Conservation (phyloP, 192 early-diverging fungal genomes). For the Gamsiella multidivaricata region DNA sequence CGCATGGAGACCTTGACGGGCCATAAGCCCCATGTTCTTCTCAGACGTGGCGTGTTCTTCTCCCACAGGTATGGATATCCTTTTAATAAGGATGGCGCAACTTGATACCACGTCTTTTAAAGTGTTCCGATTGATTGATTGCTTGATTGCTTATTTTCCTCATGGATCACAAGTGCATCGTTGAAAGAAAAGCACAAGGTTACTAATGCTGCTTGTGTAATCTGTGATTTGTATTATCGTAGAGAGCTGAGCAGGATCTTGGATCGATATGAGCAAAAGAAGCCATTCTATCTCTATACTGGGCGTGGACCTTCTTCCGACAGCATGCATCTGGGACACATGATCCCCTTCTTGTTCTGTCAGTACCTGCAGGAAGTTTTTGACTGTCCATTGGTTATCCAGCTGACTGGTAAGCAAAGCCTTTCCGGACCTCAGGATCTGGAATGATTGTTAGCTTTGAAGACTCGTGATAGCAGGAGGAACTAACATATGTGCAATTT, state of each 20-base stretch:
- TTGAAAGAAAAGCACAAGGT: neutral
- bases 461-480: no score
- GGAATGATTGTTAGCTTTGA: no score
- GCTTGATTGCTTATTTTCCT: no score
- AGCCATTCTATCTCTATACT: slow-evolving; percentile 98
- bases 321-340: slow-evolving; percentile 96
- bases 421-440: neutral
- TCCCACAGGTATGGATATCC: slow-evolving; percentile 79
- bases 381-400: slow-evolving; percentile 93
- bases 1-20: slow-evolving; percentile 91
- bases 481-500: no score
- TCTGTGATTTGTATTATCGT: slow-evolving; percentile 7
- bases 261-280: slow-evolving; percentile 92
- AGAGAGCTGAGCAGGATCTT: slow-evolving; percentile 88
- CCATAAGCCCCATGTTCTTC: slow-evolving; percentile 79
- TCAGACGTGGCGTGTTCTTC: slow-evolving; percentile 93
- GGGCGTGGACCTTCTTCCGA: slow-evolving; percentile 93
- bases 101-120: no score
- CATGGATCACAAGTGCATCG: no score
- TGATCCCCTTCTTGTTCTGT: slow-evolving; percentile 97
- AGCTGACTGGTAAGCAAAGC: slow-evolving; percentile 76
- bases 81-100: no score
- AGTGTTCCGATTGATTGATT: no score
- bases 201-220: neutral
- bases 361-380: slow-evolving; percentile 96